phyloP scores from a whole-genome alignment of 2,329 filamentous ascomycete species.

The Fusarium continuum region DNA sequence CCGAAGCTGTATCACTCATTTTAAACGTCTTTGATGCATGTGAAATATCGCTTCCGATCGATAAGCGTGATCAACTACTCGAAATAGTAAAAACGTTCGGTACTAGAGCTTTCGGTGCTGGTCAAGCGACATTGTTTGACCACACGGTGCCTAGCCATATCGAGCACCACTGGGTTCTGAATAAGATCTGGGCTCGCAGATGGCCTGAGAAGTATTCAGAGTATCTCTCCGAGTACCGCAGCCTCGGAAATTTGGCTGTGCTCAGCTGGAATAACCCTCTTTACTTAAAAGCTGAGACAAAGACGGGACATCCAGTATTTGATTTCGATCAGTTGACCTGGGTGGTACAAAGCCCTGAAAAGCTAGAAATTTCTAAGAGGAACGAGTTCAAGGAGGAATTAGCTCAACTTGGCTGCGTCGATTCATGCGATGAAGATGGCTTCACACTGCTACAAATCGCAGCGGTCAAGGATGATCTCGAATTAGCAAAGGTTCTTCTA shows the following conservation, averaged over 20 bases:
- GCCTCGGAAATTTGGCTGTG: not conserved
- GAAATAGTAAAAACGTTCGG: not conserved
- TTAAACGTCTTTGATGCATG: not conserved
- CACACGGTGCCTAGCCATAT: not conserved
- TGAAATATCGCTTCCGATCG: fast-evolving
- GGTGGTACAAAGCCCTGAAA: not conserved
- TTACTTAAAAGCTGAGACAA: not conserved
- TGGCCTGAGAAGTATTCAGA: not conserved
- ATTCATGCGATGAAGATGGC: not conserved
- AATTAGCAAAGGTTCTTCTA: not conserved
- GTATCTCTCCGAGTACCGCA: not conserved
- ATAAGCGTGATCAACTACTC: fast-evolving
- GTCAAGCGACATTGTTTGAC: not conserved
- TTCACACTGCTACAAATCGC: not conserved
- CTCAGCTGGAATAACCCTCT: not conserved
- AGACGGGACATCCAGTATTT: not conserved
- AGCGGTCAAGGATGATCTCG: not conserved
- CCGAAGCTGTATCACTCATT: not conserved
- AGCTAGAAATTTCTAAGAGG: fast-evolving
- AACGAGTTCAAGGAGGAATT: not conserved
- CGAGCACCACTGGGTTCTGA: not conserved
- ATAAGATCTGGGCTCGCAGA: fast-evolving
- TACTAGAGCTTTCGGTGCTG: not conserved
- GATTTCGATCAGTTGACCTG: not conserved
- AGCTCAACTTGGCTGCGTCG: not conserved